Evolutionary conservation across 257 asterid species (phyloP).

Genomic region (Fraxinus excelsior): DNA sequence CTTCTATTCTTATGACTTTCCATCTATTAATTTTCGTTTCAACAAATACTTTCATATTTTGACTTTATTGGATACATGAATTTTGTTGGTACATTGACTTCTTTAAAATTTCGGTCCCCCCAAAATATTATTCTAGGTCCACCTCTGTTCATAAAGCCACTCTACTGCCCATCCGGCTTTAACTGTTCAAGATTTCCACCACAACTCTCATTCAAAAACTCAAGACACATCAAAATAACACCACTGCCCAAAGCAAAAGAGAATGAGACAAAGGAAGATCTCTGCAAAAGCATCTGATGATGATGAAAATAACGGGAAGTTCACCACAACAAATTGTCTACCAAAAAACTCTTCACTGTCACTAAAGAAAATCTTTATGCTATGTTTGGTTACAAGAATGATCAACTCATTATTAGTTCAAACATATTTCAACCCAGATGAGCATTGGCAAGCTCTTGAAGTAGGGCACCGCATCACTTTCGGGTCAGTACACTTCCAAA

Average conservation of each 20-base stretch:
- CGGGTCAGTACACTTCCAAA: constrained; percentile 43
- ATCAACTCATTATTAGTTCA: constrained; percentile 71
- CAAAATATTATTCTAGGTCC: neutral
- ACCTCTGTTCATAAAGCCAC: neutral
- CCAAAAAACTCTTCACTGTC: constrained; percentile 21
- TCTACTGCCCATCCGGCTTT: neutral
- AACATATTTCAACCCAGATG: constrained; percentile 96
- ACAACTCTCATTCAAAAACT: neutral
- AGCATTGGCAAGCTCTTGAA: constrained; percentile 96
- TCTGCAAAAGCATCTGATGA: constrained; percentile 19
- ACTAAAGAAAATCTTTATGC: constrained; percentile 40
- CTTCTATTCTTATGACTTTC: constrained; percentile 13
- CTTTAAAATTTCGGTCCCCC: neutral
- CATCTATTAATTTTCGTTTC: neutral
- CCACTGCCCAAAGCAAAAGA: neutral
- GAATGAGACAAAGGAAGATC: constrained; percentile 46
- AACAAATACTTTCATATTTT: neutral
- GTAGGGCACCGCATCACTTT: constrained; percentile 71
- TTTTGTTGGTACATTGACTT: neutral
- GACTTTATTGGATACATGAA: neutral
- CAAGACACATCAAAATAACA: neutral
- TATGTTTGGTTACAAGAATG: constrained; percentile 45
- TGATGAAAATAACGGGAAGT: constrained; percentile 21
- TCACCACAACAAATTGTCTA: constrained; percentile 21
- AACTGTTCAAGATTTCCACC: neutral